Conservation (phyloP, 768 basidiomycete species). For the Rhodotorula kratochvilovae region DNA sequence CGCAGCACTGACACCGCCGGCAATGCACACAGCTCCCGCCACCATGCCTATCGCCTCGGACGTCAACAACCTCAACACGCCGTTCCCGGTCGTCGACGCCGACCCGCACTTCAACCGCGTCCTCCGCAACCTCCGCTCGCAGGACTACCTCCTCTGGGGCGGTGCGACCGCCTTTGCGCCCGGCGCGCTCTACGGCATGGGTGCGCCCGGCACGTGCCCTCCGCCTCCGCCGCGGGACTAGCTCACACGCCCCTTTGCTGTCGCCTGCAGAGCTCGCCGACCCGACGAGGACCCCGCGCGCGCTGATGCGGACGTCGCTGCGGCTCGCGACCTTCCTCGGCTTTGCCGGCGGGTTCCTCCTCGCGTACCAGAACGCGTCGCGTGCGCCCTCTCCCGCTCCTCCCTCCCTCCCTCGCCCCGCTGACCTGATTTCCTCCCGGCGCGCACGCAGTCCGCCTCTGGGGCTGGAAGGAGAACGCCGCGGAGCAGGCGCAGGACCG, state of each 20-base stretch:
- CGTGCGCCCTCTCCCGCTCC: conserved; percentile 56
- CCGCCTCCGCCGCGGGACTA: conserved; percentile 25
- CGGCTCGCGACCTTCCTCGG: conserved; percentile 63
- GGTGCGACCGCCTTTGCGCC: conserved; percentile 76
- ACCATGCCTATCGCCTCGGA: neutral
- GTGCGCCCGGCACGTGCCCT: conserved; percentile 56
- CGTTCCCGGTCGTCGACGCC: conserved; percentile 85
- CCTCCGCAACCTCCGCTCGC: conserved; percentile 76
- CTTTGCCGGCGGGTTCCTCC: conserved; percentile 81
- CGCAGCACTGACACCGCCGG: too few relatives aligned
- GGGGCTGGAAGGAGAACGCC: conserved; percentile 89
- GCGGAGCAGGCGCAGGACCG: conserved; percentile 69
- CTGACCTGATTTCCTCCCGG: conserved; percentile 50
- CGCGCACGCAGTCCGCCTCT: conserved; percentile 67
- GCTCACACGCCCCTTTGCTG: neutral
- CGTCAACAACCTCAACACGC: conserved; percentile 49
- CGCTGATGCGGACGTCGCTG: conserved; percentile 46
- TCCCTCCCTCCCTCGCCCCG: neutral
- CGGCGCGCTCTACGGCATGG: conserved; percentile 70
- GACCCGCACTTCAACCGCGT: conserved; percentile 88
- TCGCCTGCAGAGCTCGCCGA: conserved; percentile 46
- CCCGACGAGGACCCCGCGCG: conserved; percentile 50
- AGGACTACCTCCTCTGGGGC: conserved; percentile 82
- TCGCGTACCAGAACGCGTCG: conserved; percentile 86
- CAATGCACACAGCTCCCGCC: neutral